Evolutionary conservation across 2,329 filamentous ascomycete genomes (phyloP).

Genomic region (Botryotinia narcissicola): DNA sequence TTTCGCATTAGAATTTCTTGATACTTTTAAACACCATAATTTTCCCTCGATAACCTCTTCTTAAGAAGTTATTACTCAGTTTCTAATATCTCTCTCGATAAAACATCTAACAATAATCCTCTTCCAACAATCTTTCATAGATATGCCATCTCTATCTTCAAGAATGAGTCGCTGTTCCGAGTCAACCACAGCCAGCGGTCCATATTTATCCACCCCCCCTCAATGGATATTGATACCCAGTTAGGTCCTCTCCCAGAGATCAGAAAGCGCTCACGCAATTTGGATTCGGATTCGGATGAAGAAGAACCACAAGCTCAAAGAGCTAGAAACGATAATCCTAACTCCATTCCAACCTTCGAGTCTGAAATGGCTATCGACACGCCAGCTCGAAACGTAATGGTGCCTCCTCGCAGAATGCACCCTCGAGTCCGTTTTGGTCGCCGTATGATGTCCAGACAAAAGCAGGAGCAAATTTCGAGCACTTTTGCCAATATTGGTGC

Average conservation of each 20-base stretch:
- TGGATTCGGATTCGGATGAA: background rate
- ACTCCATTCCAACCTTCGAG: fast-evolving
- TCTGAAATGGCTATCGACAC: background rate
- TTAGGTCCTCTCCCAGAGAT: background rate
- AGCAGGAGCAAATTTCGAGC: background rate
- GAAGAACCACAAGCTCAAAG: background rate
- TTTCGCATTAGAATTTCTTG: background rate
- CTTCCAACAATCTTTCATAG: too few relatives aligned
- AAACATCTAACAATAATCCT: background rate
- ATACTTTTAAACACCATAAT: background rate
- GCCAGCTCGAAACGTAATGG: background rate
- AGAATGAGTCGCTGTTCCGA: background rate
- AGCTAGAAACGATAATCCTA: background rate
- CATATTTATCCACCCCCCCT: background rate
- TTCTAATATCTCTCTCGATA: background rate
- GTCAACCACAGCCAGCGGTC: background rate
- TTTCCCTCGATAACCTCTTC: too few relatives aligned
- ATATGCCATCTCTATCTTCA: background rate
- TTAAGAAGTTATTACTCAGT: background rate
- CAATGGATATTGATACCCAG: background rate
- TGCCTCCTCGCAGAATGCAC: background rate
- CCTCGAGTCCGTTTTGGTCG: background rate
- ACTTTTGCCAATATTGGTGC: background rate
- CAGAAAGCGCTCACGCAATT: background rate
- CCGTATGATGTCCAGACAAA: background rate